Evolutionary conservation across 148 eudicot species (phyloP).

Genomic region (Rhododendron kiyosumense): DNA sequence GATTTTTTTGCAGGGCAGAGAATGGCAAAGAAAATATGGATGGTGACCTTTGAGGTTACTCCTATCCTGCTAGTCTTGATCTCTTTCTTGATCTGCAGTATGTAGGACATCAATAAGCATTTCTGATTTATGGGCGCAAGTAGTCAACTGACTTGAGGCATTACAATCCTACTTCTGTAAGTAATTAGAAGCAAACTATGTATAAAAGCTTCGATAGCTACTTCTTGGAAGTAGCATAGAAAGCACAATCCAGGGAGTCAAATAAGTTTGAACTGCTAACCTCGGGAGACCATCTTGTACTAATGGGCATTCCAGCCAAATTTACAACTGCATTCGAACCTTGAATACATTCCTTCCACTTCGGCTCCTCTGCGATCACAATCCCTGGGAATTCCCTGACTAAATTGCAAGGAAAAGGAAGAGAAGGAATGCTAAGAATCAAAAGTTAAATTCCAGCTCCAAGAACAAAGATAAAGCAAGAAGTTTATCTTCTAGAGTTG

Average conservation of each 20-base stretch:
- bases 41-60: slow-evolving; percentile 83
- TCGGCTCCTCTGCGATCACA: slow-evolving; percentile 74
- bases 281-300: slow-evolving; percentile 99
- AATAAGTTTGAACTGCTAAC: slow-evolving; percentile 29
- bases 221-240: not conserved
- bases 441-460: not conserved
- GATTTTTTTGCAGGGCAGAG: not conserved
- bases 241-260: not conserved
- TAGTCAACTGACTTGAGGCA: not conserved
- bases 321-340: slow-evolving; percentile 96
- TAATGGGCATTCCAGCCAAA: slow-evolving; percentile 91
- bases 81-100: slow-evolving; percentile 79
- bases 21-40: not conserved
- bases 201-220: not conserved
- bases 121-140: not conserved
- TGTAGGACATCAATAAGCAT: not conserved
- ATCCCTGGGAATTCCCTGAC: slow-evolving; percentile 83
- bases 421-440: not conserved
- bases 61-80: slow-evolving; percentile 87
- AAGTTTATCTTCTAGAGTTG: not conserved
- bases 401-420: slow-evolving; percentile 23
- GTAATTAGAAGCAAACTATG: not conserved
- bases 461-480: not conserved
- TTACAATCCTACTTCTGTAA: not conserved
- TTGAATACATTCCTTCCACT: slow-evolving; percentile 79